Evolutionary conservation across 768 basidiomycete species (phyloP).

Genomic region (Lactarius evosmus): DNA sequence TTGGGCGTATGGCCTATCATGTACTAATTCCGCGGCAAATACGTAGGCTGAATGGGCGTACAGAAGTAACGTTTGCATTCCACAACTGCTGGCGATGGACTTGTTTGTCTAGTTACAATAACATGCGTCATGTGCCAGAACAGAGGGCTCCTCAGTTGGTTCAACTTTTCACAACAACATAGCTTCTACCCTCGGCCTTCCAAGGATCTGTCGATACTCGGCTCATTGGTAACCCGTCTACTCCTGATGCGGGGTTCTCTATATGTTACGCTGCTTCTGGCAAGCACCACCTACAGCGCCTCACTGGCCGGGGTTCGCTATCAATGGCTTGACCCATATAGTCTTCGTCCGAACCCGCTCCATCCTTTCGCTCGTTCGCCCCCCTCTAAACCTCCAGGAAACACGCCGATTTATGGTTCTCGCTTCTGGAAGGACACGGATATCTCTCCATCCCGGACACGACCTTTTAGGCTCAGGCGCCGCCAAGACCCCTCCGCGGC

Average conservation of each 20-base stretch:
- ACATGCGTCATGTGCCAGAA: not conserved
- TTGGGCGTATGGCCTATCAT: too few relatives aligned
- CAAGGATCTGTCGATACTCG: not conserved
- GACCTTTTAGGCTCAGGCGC: not conserved
- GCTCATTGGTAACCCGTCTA: constrained; percentile 13
- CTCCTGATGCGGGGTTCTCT: constrained; percentile 16
- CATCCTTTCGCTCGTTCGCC: constrained; percentile 16
- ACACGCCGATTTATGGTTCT: not conserved
- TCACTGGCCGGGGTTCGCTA: constrained; percentile 14
- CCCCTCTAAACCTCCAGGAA: not conserved
- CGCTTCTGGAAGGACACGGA: constrained; percentile 7
- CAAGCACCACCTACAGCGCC: constrained; percentile 6
- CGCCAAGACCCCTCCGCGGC: constrained; percentile 1
- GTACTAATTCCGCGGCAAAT: too few relatives aligned
- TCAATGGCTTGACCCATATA: constrained; percentile 27
- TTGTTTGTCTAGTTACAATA: not conserved
- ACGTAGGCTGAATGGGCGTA: too few relatives aligned
- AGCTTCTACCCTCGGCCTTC: not conserved
- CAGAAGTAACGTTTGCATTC: not conserved
- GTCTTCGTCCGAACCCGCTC: constrained; percentile 24
- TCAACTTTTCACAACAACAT: not conserved
- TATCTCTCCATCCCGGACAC: constrained; percentile 15
- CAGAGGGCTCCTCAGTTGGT: not conserved
- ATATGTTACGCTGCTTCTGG: constrained; percentile 6
- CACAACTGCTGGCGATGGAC: not conserved